Conservation (phyloP, 345 rosid genomes). For the Moringa oleifera region DNA sequence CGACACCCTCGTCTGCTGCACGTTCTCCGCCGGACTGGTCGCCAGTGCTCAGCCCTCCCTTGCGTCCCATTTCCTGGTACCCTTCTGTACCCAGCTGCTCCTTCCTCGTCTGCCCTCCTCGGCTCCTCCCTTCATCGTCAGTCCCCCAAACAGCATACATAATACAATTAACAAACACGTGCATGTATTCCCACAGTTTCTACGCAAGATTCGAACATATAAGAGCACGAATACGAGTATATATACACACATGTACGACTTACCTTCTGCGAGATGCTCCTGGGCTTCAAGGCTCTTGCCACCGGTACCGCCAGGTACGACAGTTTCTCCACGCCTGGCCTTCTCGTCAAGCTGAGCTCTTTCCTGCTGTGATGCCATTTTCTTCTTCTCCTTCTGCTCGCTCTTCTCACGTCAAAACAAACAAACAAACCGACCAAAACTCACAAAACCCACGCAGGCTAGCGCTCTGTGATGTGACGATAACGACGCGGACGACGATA, state of each 20-base stretch:
- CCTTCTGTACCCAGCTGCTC: constrained; percentile 63
- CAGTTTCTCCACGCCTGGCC: constrained; percentile 71
- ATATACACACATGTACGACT: background rate
- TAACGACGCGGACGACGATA: no score
- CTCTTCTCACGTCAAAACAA: background rate
- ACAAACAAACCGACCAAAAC: background rate
- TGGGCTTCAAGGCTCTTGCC: constrained; percentile 92
- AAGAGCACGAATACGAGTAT: background rate
- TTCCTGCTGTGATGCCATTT: constrained; percentile 47
- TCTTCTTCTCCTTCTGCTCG: background rate
- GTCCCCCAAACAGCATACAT: no score
- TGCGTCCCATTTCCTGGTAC: constrained; percentile 53
- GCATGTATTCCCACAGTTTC: no score
- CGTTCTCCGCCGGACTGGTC: constrained; percentile 31
- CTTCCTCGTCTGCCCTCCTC: constrained; percentile 52
- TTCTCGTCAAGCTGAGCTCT: constrained; percentile 57
- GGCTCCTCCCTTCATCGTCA: constrained; percentile 39
- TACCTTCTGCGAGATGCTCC: constrained; percentile 82
- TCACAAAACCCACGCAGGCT: no score
- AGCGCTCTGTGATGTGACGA: no score
- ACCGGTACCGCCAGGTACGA: constrained; percentile 79
- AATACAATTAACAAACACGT: no score
- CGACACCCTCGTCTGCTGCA: constrained; percentile 26
- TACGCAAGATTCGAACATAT: no score
- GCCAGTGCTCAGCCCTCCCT: constrained; percentile 41